These are phyloP conservation scores for Apiospora koreana DNA, from an alignment of 2,329 filamentous ascomycete species.

Conservation along the genomic window DNA sequence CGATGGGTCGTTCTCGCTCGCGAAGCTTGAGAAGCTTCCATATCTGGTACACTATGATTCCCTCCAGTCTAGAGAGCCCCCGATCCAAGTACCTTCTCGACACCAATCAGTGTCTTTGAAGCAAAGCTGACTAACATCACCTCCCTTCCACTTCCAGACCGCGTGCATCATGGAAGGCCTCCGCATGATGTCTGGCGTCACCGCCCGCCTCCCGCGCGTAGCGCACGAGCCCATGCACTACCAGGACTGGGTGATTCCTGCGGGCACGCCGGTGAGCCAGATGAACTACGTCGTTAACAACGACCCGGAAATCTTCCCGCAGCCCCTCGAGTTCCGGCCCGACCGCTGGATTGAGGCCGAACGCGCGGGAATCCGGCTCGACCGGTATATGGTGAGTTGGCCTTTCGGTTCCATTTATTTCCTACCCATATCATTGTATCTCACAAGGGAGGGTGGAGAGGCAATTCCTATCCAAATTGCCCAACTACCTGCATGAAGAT, in stretches of 20 bases:
- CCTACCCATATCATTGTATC: no score
- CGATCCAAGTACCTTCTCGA: no score
- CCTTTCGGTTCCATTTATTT: neutral
- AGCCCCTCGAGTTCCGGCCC: conserved; percentile 9
- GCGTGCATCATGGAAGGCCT: conserved; percentile 11
- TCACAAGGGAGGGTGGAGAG: no score
- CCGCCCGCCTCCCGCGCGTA: conserved; percentile 30
- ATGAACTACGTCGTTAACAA: conserved; percentile 8
- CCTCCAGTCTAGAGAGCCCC: no score
- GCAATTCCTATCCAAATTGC: no score
- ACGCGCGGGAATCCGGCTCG: neutral
- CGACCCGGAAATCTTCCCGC: conserved; percentile 5
- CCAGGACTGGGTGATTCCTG: neutral
- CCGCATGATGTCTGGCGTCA: conserved; percentile 28
- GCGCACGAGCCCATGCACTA: conserved; percentile 23
- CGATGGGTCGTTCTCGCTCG: neutral
- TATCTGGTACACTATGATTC: conserved; percentile 8
- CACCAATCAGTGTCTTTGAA: neutral
- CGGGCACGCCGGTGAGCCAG: conserved; percentile 11
- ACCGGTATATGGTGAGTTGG: neutral
- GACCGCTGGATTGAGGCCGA: conserved; percentile 12
- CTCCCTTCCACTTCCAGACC: neutral
- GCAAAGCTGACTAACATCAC: neutral
- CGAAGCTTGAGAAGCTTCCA: conserved; percentile 27
- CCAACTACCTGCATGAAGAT: no score